A percentile compares a stretch with the other conserved stretches of the same genome.
Evolutionary conservation across 148 eudicot genomes (phyloP).

Genomic region (Vaccinium corymbosum): DNA sequence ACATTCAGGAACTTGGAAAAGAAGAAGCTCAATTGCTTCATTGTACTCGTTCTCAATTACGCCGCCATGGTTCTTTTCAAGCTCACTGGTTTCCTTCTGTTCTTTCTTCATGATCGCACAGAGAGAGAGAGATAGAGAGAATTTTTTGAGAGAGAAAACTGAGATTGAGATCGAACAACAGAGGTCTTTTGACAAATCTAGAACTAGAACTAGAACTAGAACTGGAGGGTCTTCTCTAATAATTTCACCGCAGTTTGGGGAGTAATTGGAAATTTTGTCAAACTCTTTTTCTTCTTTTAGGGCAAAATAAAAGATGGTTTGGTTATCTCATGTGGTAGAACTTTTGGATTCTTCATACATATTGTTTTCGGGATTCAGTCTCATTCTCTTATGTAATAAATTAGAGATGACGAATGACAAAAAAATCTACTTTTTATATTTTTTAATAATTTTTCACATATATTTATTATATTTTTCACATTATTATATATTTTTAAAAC

Average conservation of each 20-base stretch:
- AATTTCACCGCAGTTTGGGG: not conserved
- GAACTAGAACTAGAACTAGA: not conserved
- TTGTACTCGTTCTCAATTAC: slow-evolving; percentile 33
- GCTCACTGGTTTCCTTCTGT: slow-evolving; percentile 15
- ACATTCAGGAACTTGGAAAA: slow-evolving; percentile 89
- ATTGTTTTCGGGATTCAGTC: no score
- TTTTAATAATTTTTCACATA: no score
- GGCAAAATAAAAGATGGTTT: not conserved
- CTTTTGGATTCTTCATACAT: no score
- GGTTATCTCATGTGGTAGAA: no score
- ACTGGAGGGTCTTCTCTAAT: not conserved
- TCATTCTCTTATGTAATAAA: no score
- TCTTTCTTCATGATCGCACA: slow-evolving; percentile 29
- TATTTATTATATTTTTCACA: no score
- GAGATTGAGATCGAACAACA: no score
- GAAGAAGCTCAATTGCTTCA: slow-evolving; percentile 71
- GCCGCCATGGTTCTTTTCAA: slow-evolving; percentile 5
- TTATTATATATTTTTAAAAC: no score
- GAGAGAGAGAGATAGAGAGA: slow-evolving; percentile 12
- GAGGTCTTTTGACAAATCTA: slow-evolving; percentile 1
- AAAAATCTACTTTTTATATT: no score
- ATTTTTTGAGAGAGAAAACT: slow-evolving; percentile 6
- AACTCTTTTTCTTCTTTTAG: not conserved
- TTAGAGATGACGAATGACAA: no score
- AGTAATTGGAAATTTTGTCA: not conserved